These are phyloP conservation scores for Wickerhamomyces tratensis DNA, from an alignment of 805 yeast species.

Conservation along the genomic window DNA sequence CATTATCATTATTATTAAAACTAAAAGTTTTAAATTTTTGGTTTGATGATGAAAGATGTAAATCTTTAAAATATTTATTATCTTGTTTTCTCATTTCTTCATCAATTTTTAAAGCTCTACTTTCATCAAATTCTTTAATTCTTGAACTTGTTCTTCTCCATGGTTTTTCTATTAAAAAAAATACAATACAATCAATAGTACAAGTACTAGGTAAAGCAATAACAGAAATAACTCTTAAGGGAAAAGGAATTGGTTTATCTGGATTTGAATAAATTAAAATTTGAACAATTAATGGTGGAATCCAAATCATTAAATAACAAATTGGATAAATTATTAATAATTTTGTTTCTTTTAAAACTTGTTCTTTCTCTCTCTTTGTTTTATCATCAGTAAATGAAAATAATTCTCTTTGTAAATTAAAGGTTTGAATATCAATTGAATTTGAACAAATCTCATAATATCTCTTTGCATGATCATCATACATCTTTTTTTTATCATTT, in stretches of 20 bases:
- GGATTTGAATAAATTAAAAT: constrained; percentile 3
- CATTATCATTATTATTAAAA: too few relatives aligned
- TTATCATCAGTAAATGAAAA: constrained; percentile 7
- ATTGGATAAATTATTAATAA: constrained; percentile 15
- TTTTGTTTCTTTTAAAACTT: constrained; percentile 10
- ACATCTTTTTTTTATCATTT: constrained; percentile 5
- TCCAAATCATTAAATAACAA: constrained; percentile 14
- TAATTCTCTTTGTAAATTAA: constrained; percentile 10
- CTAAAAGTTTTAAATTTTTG: too few relatives aligned
- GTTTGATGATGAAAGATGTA: too few relatives aligned
- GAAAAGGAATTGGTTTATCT: constrained; percentile 2
- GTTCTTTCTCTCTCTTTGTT: constrained; percentile 3
- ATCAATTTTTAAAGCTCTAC: constrained; percentile 2
- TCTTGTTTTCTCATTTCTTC: too few relatives aligned
- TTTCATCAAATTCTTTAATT: constrained; percentile 9
- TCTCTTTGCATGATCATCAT: neutral
- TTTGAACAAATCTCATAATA: too few relatives aligned
- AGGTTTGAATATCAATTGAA: neutral
- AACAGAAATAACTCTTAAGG: constrained; percentile 30
- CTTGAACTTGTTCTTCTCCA: constrained; percentile 39
- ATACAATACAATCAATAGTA: constrained; percentile 64
- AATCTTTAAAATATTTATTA: too few relatives aligned
- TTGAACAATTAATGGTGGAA: constrained; percentile 8
- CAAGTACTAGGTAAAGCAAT: constrained; percentile 75
- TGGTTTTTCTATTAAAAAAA: constrained; percentile 67